Evolutionary conservation across 1,284 basidiomycete genomes (phyloP).

Genomic region (Exsudoporus floridanus): DNA sequence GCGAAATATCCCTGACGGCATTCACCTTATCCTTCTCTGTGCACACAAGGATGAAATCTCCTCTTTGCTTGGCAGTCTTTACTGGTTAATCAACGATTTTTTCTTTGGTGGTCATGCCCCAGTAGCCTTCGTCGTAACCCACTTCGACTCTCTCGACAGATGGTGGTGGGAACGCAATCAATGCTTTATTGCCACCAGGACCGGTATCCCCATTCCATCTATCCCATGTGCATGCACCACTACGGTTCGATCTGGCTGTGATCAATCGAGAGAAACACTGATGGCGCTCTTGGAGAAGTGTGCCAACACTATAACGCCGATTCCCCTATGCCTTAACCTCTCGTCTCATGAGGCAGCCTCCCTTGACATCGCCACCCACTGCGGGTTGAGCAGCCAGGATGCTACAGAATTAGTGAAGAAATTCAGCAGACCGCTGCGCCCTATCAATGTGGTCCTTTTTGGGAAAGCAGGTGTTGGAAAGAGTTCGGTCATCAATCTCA

Average conservation of each 20-base stretch:
- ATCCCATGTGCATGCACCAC: conserved; percentile 7
- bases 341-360: neutral
- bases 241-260: neutral
- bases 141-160: conserved; percentile 20
- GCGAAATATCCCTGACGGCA: too few relatives aligned
- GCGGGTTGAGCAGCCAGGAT: too few relatives aligned
- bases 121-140: conserved; percentile 32
- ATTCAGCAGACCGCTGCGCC: too few relatives aligned
- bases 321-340: neutral
- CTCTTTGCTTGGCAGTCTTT: too few relatives aligned
- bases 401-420: too few relatives aligned
- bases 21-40: too few relatives aligned
- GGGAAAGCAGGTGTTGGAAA: too few relatives aligned
- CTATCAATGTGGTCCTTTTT: neutral
- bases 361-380: too few relatives aligned
- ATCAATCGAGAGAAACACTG: neutral
- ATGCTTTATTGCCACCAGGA: conserved; percentile 2
- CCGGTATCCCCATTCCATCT: neutral
- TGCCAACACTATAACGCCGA: neutral
- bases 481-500: too few relatives aligned
- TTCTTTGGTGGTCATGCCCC: conserved; percentile 19
- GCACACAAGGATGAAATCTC: too few relatives aligned
- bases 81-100: neutral
- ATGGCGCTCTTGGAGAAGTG: neutral
- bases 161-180: conserved; percentile 13